These are phyloP conservation scores for Rhodotorula sp. DNA, from an alignment of 1,284 basidiomycete genomes.

Conservation along the genomic window DNA sequence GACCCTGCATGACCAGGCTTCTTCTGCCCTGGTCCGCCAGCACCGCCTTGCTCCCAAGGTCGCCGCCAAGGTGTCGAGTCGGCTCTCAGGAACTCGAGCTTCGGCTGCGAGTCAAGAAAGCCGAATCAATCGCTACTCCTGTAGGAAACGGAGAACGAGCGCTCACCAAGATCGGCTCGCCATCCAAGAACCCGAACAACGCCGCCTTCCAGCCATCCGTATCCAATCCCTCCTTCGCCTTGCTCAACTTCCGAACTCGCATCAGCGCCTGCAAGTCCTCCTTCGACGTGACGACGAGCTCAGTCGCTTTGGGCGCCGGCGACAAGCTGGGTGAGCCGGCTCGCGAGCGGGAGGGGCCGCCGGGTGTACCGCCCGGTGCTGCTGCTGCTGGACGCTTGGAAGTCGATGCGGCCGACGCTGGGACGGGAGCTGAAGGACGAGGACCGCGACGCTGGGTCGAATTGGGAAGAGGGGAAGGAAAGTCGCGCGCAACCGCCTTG, in stretches of 20 bases:
- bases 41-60: conserved; percentile 30
- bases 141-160: not conserved
- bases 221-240: conserved; percentile 5
- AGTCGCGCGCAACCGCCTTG: conserved; percentile 1
- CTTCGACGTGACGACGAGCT: conserved; percentile 29
- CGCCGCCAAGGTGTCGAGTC: conserved; percentile 20
- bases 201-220: conserved; percentile 16
- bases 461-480: conserved; percentile 10
- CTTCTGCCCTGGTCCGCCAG: not conserved
- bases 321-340: conserved; percentile 7
- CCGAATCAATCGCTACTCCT: no score
- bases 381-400: not conserved
- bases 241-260: conserved; percentile 28
- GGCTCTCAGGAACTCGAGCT: conserved; percentile 22
- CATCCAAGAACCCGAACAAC: conserved; percentile 33
- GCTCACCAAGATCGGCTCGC: conserved; percentile 32
- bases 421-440: not conserved
- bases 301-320: conserved; percentile 8
- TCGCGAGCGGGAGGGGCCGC: not conserved
- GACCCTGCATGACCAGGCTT: not conserved
- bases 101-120: conserved; percentile 12
- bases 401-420: not conserved
- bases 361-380: not conserved
- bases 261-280: conserved; percentile 39
- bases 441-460: conserved; percentile 5